Conservation (phyloP, 2,329 filamentous ascomycete species). For the Penicillium sp. region DNA sequence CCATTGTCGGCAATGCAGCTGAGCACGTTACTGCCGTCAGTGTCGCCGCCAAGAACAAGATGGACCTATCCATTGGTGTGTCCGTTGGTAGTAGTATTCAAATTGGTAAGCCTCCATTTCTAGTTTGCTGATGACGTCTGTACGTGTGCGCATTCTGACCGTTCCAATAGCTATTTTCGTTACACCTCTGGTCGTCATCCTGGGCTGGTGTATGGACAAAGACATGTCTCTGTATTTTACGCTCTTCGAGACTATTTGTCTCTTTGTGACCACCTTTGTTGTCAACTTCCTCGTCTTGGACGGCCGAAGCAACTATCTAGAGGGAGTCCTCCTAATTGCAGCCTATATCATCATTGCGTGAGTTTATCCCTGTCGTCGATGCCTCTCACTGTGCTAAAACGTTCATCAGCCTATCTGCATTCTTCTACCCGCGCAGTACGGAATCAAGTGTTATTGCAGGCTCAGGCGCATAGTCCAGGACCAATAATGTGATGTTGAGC, state of each 20-base stretch:
- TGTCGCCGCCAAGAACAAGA: conserved; percentile 74
- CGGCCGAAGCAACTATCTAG: conserved; percentile 73
- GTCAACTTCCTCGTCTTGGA: conserved; percentile 81
- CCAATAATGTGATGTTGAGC: not conserved
- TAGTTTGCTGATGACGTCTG: not conserved
- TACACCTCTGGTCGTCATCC: conserved; percentile 65
- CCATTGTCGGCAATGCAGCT: conserved; percentile 74
- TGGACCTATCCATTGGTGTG: conserved; percentile 73
- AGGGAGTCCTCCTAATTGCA: conserved; percentile 66
- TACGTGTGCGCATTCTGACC: conserved; percentile 4
- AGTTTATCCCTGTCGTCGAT: conserved; percentile 13
- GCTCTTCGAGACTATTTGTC: conserved; percentile 56
- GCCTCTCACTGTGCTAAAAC: not conserved
- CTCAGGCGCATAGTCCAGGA: conserved; percentile 1
- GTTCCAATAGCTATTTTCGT: conserved; percentile 56
- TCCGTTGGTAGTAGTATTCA: conserved; percentile 74
- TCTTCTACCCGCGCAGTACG: conserved; percentile 29
- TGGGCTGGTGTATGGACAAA: conserved; percentile 66
- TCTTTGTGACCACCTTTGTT: conserved; percentile 74
- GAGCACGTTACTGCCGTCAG: conserved; percentile 74
- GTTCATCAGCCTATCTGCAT: conserved; percentile 37
- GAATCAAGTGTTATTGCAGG: conserved; percentile 26
- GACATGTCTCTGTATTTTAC: conserved; percentile 59
- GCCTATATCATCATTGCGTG: conserved; percentile 69
- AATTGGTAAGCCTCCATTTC: conserved; percentile 40